Base-by-base conservation (phyloP, 169 alveolate genomes). In the Neospora caninum region DNA sequence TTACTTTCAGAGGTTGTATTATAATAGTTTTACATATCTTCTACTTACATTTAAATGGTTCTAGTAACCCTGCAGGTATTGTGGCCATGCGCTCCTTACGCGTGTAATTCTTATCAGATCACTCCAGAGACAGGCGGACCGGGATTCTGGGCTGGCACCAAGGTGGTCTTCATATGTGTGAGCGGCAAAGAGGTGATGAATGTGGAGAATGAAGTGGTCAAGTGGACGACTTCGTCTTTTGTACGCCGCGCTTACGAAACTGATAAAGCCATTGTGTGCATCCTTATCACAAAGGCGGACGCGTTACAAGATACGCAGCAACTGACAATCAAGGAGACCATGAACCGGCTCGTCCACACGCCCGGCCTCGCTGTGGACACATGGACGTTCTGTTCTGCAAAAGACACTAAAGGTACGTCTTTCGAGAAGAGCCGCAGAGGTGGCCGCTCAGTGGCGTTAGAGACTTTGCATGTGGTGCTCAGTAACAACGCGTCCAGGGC, bases 111-210 rank as follows among this genome's bases (percentile, higher is more conserved):
- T 64, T 22, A 1, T 22, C 73, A 64, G 89, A 36, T 42, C 10
- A 1, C 89, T 22, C 38, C 53, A 10, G 67, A 82, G 67, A 82
- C 89, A 82, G 89, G 89, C 89, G 89, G 89, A 41, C 89, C 89
- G n/a, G 67, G 69, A 20, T 42, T 82, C 89, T 82, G 89, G 89
- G 53, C 89, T 10, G 89, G 89, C 41, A 29, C 64, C n/a, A 16
- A 42, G 25, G 41, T 82, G 2, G 39, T 82, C 25, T 82, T 82
- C 41, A 36, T 82, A 2, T 82, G 89, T 29, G 64, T 82, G n/a
- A 42, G 67, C 36, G 89, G 89, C 53, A 82, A 22, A 39, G 89
- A 82, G 20, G 54, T 38, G 41, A 41, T 4, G 27, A 42, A 31
- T 31, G 36, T 82, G 6, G 89, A 82, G 27, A 36, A 18, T 16